Evolutionary conservation across 2,329 filamentous ascomycete genomes (phyloP), one percentile per base, ranked within the genome.

Genomic region (Alternaria hordeiaustralica): DNA sequence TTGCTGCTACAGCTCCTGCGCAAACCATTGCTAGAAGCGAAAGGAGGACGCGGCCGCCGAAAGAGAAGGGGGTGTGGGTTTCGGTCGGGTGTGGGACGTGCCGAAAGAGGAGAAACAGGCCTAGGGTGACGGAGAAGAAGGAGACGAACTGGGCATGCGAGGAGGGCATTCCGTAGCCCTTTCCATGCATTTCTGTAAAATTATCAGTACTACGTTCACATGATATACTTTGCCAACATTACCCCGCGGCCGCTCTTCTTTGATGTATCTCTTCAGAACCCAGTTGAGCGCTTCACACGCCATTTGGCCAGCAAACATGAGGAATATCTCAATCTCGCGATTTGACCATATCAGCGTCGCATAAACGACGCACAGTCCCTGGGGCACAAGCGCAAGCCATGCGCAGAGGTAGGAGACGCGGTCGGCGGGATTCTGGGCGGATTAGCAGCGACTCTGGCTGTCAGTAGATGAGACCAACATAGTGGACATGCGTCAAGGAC

Each of bases 161-260:
- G 8, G 88, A 90, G 11, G 96, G 96, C 96, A 99, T 99, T 72
- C 96, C 96, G 78, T 99, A 99, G 68, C 96, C 96, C 80, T 97
- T 97, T 60, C 93, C 88, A 75, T 94, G 89, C 84, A 90, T 88
- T 80, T 88, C 87, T 89, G 59, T 23, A 6, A 26, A 21, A 5
- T n/a, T 13, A 23, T 67, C 25, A 67, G 57, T 45, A 60, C 33
- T 23, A 23, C 11, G 25, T n/a, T 30, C 21, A 15, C 25, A 41
- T 33, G 11, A 10, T 20, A 7, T 15, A 26, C 20, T n/a, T 18
- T 13, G 25, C 7, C 30, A 21, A 49, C 20, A 86, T 84, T 90
- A 88, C 91, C 91, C 66, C 86, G 87, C 26, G 96, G 96, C 54
- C 96, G 88, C 80, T 97, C 93, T 80, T 98, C 93, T 77, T 95